Evolutionary conservation across 2,329 filamentous ascomycete species (phyloP), one percentile per base, ranked within the genome.

Genomic region (Hypoxylon sp.): DNA sequence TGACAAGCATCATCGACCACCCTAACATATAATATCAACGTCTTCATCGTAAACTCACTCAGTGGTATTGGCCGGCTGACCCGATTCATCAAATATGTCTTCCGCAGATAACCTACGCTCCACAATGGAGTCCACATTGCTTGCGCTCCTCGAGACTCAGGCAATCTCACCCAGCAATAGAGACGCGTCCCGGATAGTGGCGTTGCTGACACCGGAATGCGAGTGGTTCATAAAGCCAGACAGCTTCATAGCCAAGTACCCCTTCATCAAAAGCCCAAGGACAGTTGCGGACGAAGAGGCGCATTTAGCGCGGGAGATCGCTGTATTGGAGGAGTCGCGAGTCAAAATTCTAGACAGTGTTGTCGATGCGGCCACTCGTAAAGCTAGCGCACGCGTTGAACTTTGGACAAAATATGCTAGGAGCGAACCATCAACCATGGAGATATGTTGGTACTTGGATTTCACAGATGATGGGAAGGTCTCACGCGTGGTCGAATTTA

Each of bases 371-470:
- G 28, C 32, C 19, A 21, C 46, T 21, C 55, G 43, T 17, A 63
- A 62, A 17, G 60, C 41, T 7, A 60, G 55, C 36, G 56, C 51
- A 1, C 55, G 34, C 30, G 46, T 49, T 11, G 60, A 67, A 38
- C 60, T 53, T n/a, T 64, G 60, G 60, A 53, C 45, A 2, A 67
- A 64, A 28, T 34, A 52, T 9, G 11, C 5, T 9, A 23, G 23
- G 6, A 13, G 21, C n/a, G 49, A 67, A 50, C 41, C 23, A n/a
- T 28, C 56, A 3, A 41, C 43, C 3, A 23, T 67, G 36, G 65
- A 67, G 25, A 56, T 67, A 23, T 64, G 65, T 23, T 67, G 56
- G 60, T 60, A 52, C 17, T 30, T 64, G 4, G 45, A 67, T 11
- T 64, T 64, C 21, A 58, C 65, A 6, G 45, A 56, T 5, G 56